Evolutionary conservation across 257 asterid species (phyloP).

Genomic region (Parsonsia alboflavescens): DNA sequence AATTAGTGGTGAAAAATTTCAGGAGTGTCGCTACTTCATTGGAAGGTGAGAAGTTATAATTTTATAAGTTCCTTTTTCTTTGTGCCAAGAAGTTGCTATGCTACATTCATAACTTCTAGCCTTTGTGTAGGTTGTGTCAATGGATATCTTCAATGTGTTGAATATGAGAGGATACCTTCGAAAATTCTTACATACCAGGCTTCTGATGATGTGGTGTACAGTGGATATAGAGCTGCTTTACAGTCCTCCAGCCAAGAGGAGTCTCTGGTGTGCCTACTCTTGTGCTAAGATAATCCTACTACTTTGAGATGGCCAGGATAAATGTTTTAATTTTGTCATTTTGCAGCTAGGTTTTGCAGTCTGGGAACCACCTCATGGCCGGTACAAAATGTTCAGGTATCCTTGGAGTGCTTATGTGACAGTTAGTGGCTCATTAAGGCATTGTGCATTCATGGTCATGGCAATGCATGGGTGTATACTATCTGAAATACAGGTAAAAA

Average conservation of each 20-base stretch:
- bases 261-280: slow-evolving; percentile 49
- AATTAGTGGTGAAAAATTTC: slow-evolving; percentile 72
- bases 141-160: slow-evolving; percentile 63
- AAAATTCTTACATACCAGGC: slow-evolving; percentile 83
- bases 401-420: slow-evolving; percentile 87
- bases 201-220: slow-evolving; percentile 82
- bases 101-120: slow-evolving; percentile 15
- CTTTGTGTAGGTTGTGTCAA: slow-evolving; percentile 56
- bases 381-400: slow-evolving; percentile 78
- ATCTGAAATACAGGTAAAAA: slow-evolving; percentile 84
- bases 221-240: slow-evolving; percentile 79
- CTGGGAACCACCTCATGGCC: slow-evolving; percentile 99
- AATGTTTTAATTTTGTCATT: neutral
- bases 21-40: slow-evolving; percentile 72
- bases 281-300: neutral
- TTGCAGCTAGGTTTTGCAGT: slow-evolving; percentile 69
- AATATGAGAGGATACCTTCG: slow-evolving; percentile 76
- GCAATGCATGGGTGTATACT: slow-evolving; percentile 96
- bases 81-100: slow-evolving; percentile 8
- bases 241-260: slow-evolving; percentile 95
- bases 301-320: neutral
- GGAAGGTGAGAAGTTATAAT: slow-evolving; percentile 43
- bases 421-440: slow-evolving; percentile 91
- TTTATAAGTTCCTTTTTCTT: neutral
- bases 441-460: slow-evolving; percentile 96